Evolutionary conservation across 2,329 filamentous ascomycete species (phyloP).

Genomic region (Spiromastix sp.): DNA sequence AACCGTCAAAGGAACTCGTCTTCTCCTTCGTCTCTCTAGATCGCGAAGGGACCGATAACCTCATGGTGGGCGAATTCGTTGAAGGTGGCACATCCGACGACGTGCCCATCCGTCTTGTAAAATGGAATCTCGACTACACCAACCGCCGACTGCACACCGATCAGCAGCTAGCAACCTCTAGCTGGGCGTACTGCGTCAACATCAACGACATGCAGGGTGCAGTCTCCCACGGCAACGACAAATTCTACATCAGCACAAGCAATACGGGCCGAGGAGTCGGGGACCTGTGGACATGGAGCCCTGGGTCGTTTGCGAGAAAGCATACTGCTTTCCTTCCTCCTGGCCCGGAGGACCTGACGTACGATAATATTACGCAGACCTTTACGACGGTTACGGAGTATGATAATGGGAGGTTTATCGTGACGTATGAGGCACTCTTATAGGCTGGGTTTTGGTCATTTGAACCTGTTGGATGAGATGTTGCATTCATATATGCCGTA

Average conservation of each 20-base stretch:
- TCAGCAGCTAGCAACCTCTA: conserved; percentile 10
- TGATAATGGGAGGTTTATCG: conserved; percentile 16
- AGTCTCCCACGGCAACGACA: conserved; percentile 20
- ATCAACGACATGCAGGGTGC: conserved; percentile 26
- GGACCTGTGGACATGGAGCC: conserved; percentile 24
- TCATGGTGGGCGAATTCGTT: conserved; percentile 27
- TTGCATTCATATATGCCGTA: too few relatives aligned
- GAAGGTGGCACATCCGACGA: conserved; percentile 12
- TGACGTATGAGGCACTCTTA: conserved; percentile 6
- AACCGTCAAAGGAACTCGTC: conserved; percentile 19
- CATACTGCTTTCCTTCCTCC: conserved; percentile 15
- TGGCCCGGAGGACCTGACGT: conserved; percentile 26
- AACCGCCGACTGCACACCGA: conserved; percentile 18
- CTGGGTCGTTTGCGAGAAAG: conserved; percentile 16
- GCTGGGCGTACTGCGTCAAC: conserved; percentile 24
- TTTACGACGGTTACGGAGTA: conserved; percentile 18
- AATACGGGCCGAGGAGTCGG: conserved; percentile 17
- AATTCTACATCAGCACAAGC: conserved; percentile 27
- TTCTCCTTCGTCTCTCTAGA: conserved; percentile 29
- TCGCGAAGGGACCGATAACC: conserved; percentile 19
- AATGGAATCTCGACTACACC: conserved; percentile 21
- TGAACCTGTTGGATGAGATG: too few relatives aligned
- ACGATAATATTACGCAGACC: conserved; percentile 17
- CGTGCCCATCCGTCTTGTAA: too few relatives aligned
- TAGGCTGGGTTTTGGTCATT: too few relatives aligned